These are phyloP conservation scores for Leucocoprinus leucothites DNA, from an alignment of 768 basidiomycete genomes.

Conservation along the genomic window DNA sequence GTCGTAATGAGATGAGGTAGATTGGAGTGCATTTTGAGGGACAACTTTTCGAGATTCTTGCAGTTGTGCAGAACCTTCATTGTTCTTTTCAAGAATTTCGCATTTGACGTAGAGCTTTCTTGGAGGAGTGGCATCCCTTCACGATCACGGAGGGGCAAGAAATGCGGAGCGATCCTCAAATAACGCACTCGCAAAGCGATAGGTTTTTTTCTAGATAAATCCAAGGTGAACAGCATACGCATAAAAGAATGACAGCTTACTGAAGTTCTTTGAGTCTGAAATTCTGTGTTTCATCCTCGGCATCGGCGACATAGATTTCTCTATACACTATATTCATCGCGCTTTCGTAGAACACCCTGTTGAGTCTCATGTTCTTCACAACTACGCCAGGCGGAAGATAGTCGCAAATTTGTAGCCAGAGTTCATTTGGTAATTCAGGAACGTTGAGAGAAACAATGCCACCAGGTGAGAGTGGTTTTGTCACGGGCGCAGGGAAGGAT, in stretches of 20 bases:
- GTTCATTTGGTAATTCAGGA: conserved; percentile 21
- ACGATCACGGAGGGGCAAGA: neutral
- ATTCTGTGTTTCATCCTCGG: too few relatives aligned
- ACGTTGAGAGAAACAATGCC: too few relatives aligned
- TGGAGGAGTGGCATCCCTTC: neutral
- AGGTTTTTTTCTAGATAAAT: neutral
- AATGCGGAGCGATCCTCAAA: conserved; percentile 2
- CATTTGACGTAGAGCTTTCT: neutral
- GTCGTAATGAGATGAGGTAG: neutral
- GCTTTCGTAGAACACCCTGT: conserved; percentile 23
- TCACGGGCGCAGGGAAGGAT: too few relatives aligned
- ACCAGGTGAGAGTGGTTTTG: too few relatives aligned
- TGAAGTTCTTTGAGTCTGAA: too few relatives aligned
- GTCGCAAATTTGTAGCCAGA: conserved; percentile 24
- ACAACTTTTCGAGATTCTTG: neutral
- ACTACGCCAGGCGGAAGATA: conserved; percentile 19
- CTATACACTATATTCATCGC: conserved; percentile 25
- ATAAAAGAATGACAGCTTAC: neutral
- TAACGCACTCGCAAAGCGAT: conserved; percentile 1
- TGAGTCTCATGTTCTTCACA: conserved; percentile 24
- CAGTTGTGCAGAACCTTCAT: neutral
- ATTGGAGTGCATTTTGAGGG: neutral
- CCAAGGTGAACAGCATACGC: neutral
- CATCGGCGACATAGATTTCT: neutral
- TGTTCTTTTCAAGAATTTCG: neutral